Base-by-base conservation (phyloP, 2,329 filamentous ascomycete genomes). In the Cephalotrichum gorgonifer region DNA sequence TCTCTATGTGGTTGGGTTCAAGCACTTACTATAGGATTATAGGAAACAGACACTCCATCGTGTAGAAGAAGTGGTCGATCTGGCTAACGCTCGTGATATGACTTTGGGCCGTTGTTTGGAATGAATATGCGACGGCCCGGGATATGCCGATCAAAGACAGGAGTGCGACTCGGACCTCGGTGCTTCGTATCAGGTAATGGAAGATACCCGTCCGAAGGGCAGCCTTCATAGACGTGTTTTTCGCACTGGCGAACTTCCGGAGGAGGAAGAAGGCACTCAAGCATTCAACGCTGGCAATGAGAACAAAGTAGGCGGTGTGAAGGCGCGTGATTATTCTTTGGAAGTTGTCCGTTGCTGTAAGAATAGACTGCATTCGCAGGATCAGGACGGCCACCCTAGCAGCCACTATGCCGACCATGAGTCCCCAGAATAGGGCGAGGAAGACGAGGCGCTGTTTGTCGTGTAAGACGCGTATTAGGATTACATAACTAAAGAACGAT, bases 341-440 rank as follows among this genome's bases (percentile, higher is more conserved):
- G 1, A 60, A 52, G 2, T 48, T 50, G 2, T 54, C 46, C 8
- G 54, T 52, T 2, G 51, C 55, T 6, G 54, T 51, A 2, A 65
- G 15, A 8, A 69, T 62, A 33, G 58, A 58, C 6, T 53, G 55
- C 3, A 61, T 56, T 25, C 68, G 56, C 1, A 58, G 55, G 4
- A 59, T 54, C 12, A 64, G 57, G 38, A 71, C 69, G 14, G 57
- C 53, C 9, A 71, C 56, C 43, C 78, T 72, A 35, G 81, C 69
- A 0, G 71, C 61, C 2, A 63, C 58, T 33, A 80, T 75, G 9
- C 77, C 63, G 1, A 71, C 63, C 31, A 83, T 63, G 53, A 83
- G 76, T 3, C 71, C 72, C 53, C 78, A 82, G 54, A 82, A 76
- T 4, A 82, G 68, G 3, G 60, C 59, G 35, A 72, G 66, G 51